Evolutionary conservation across 148 eudicot species (phyloP), one percentile per base, ranked within the genome.

Genomic region (Polygonum aviculare): DNA sequence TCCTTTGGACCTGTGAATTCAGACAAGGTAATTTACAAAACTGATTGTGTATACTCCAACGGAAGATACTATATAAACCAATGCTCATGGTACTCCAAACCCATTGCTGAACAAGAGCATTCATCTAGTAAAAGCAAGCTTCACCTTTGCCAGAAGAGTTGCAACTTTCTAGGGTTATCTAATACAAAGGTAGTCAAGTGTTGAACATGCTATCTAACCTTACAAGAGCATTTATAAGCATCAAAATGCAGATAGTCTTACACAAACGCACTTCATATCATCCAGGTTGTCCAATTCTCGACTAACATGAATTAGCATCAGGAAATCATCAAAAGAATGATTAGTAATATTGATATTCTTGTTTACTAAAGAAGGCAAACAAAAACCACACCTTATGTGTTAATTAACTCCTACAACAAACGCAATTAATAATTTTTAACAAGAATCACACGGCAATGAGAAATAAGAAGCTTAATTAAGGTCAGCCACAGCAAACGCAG

Each of bases 1-100:
- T 94, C 98, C 83, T 90, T 91, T 0, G 98, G 98, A 71, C 98
- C 98, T 94, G 89, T 78, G 72, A 45, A 72, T 1, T 14, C 36
- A 71, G 5, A 36, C 38, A 31, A 62, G 38, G 69, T 11, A 57
- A 57, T 19, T 50, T 6, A 7, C 31, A 19, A 51, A 12, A 14
- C 16, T 2, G 31, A 60, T 2, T 31, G 35, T 22, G 35, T 4
- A 21, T 22, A 14, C 7, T 7, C 33, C 3, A 5, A 31, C 12
- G 21, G 39, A 60, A 60, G 10, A 26, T 0, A 31, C 26, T 9
- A 12, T 60, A 26, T 9, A 11, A 57, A 57, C 26, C 65, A 57
- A 8, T 22, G 9, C 31, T 12, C 35, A 55, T 19, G 63, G 35
- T 57, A 57, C 69, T 57, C 8, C 69, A 62, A 33, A 4, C 39